phyloP scores from a whole-genome alignment of 1,284 basidiomycete species.

The Grifola frondosa region DNA sequence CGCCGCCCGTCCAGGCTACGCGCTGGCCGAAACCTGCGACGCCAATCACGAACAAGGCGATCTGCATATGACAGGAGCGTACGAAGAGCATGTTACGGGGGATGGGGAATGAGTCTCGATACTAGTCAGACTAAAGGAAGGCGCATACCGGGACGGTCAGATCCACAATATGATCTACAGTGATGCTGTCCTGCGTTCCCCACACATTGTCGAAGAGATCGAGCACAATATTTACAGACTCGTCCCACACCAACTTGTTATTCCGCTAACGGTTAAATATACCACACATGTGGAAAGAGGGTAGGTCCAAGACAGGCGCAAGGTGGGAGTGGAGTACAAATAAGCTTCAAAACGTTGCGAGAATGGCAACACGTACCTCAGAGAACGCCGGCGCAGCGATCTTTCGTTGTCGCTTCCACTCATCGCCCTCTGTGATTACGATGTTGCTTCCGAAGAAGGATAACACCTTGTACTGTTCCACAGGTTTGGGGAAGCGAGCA shows the following conservation, averaged over 20 bases:
- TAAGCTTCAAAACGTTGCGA: background rate
- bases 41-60: conserved; percentile 56
- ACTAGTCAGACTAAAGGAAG: background rate
- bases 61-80: conserved; percentile 30
- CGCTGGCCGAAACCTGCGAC: conserved; percentile 57
- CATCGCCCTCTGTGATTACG: conserved; percentile 56
- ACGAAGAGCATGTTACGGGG: background rate
- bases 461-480: conserved; percentile 32
- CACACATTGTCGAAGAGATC: conserved; percentile 40
- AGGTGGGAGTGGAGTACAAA: no score
- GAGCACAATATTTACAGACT: conserved; percentile 41
- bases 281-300: background rate
- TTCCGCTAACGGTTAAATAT: conserved; percentile 32
- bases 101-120: conserved; percentile 9
- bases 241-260: conserved; percentile 58
- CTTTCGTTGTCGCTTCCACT: conserved; percentile 61
- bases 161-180: conserved; percentile 34
- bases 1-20: conserved; percentile 51
- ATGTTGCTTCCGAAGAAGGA: conserved; percentile 50
- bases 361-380: conserved; percentile 30
- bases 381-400: conserved; percentile 43
- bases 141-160: conserved; percentile 49
- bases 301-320: background rate
- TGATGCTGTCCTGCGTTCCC: conserved; percentile 30
- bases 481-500: conserved; percentile 36